These are phyloP conservation scores for Dendrobium chrysotoxum DNA, from an alignment of 106 monocot genomes.

Conservation along the genomic window DNA sequence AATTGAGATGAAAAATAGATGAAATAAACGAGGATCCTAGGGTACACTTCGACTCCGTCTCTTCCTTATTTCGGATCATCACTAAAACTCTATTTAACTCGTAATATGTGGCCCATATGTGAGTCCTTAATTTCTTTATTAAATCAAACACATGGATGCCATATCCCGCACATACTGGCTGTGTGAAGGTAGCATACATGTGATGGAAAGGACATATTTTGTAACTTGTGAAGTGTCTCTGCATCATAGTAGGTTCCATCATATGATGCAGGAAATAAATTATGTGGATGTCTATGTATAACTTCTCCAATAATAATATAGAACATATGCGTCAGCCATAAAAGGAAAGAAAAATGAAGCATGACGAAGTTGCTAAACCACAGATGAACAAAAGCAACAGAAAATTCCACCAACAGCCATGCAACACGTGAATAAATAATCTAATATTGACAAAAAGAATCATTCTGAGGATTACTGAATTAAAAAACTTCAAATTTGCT, in stretches of 20 bases:
- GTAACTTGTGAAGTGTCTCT: no score
- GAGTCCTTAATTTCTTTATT: no score
- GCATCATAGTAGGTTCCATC: neutral
- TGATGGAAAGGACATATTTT: no score
- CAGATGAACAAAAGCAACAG: neutral
- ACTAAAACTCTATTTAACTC: no score
- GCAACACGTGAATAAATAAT: neutral
- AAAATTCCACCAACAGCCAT: neutral
- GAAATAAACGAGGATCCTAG: no score
- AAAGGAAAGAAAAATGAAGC: neutral
- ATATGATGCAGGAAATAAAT: neutral
- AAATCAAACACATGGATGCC: no score
- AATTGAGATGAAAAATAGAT: no score
- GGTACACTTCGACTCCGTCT: no score
- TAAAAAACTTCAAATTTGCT: slow-evolving; percentile 76
- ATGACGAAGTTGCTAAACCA: neutral
- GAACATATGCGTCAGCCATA: neutral
- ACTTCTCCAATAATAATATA: slow-evolving; percentile 3
- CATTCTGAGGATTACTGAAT: slow-evolving; percentile 45
- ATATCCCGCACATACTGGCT: no score
- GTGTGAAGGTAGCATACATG: no score
- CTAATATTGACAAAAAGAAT: neutral
- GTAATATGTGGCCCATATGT: no score
- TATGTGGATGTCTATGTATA: neutral
- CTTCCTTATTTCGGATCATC: no score